phyloP scores from a whole-genome alignment of 306 rosid species.

The Coriaria nepalensis region DNA sequence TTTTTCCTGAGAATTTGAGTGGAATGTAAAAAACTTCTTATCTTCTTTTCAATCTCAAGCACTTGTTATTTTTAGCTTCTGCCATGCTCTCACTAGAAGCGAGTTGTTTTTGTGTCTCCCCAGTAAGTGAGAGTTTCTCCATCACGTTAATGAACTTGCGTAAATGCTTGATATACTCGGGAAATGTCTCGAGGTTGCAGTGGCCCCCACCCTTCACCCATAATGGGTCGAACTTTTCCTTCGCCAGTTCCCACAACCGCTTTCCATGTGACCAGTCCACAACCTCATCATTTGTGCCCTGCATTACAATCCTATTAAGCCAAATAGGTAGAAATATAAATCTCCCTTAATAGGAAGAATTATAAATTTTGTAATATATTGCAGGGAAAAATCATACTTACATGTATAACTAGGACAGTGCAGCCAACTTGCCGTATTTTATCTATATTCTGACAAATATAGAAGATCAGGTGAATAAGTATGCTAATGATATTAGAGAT shows the following conservation, averaged over 20 bases:
- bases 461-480: background rate
- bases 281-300: constrained; percentile 94
- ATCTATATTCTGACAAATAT: constrained; percentile 70
- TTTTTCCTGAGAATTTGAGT: constrained; percentile 8
- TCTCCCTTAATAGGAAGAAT: no score
- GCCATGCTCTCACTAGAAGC: constrained; percentile 58
- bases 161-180: constrained; percentile 84
- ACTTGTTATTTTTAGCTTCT: constrained; percentile 69
- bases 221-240: constrained; percentile 85
- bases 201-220: constrained; percentile 99
- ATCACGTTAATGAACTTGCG: constrained; percentile 76
- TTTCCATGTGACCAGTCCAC: constrained; percentile 96
- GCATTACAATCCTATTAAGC: constrained; percentile 10
- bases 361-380: background rate
- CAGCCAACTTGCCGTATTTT: constrained; percentile 74
- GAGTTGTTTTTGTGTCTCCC: constrained; percentile 38
- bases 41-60: constrained; percentile 71
- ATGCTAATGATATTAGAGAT: background rate
- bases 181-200: constrained; percentile 92
- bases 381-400: constrained; percentile 29
- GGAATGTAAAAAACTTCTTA: constrained; percentile 24
- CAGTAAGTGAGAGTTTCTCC: constrained; percentile 57
- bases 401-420: constrained; percentile 90
- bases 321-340: constrained; percentile 2
- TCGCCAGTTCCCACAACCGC: constrained; percentile 90